These are phyloP conservation scores for Dendrobium officinale DNA, from an alignment of 106 monocot species.

Conservation along the genomic window DNA sequence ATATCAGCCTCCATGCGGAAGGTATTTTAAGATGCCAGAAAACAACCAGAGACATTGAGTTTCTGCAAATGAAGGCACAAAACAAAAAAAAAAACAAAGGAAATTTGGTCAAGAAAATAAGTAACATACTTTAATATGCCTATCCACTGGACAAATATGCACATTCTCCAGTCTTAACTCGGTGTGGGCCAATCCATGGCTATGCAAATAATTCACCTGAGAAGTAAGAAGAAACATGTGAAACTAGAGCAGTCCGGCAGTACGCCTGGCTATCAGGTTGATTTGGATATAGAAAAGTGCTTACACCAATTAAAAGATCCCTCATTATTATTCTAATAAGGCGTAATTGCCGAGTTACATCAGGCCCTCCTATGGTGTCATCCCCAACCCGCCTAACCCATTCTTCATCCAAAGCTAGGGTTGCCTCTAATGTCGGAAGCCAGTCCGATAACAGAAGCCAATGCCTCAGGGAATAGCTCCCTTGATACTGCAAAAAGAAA, in stretches of 20 bases:
- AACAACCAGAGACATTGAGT: background rate
- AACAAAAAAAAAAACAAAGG: background rate
- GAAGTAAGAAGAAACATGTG: background rate
- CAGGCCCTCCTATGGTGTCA: slow-evolving; percentile 74
- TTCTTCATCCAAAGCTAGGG: slow-evolving; percentile 82
- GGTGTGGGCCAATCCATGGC: slow-evolving; percentile 93
- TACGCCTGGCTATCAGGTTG: background rate
- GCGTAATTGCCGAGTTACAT: slow-evolving; percentile 85
- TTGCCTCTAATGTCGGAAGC: slow-evolving; percentile 92
- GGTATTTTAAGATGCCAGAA: background rate
- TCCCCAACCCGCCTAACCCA: slow-evolving; percentile 91
- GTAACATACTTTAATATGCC: slow-evolving; percentile 81
- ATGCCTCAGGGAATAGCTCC: slow-evolving; percentile 88
- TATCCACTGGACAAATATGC: slow-evolving; percentile 95
- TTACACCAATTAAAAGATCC: slow-evolving; percentile 97
- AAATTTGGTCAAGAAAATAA: background rate
- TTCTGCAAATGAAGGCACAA: background rate
- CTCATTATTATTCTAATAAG: slow-evolving; percentile 87
- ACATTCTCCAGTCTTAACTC: slow-evolving; percentile 86
- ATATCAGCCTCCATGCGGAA: background rate
- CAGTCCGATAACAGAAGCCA: slow-evolving; percentile 95
- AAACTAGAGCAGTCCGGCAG: background rate
- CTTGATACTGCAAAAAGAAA: slow-evolving; percentile 74
- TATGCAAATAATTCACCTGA: slow-evolving; percentile 97
- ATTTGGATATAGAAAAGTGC: background rate